Evolutionary conservation across 768 basidiomycete genomes (phyloP), one percentile per base, ranked within the genome.

Genomic region (Rhodosporidiobolus sp.): DNA sequence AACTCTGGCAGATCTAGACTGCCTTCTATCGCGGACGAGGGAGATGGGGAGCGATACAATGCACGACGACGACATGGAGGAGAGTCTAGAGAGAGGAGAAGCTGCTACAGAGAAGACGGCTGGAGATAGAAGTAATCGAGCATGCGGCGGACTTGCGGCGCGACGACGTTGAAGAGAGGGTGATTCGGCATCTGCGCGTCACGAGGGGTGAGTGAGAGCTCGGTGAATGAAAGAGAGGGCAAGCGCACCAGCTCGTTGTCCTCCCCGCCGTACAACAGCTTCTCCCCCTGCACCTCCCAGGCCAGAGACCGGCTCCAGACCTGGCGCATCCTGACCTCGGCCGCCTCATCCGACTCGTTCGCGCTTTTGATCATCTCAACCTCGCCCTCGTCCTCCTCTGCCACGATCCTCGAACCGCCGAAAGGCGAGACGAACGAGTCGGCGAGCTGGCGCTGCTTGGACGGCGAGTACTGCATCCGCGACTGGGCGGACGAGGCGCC

Each of bases 401-500:
- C 45, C 14, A 34, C 14, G 6, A 59, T 28, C 20, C 53, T n/a
- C 28, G 59, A 28, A 26, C 38, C 24, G 10, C 38, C 50, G 19
- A 73, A 72, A 14, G 69, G 72, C 26, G 64, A 56, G 58, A 53
- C n/a, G 70, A 74, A 49, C 53, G 60, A 20, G 63, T 66, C 50
- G 76, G 76, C 59, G 71, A 87, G 74, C 54, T 80, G 79, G 9
- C 79, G 77, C 11, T 79, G 80, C 43, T 83, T 79, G 5, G 80
- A 63, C 0, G 80, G 75, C 0, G 87, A 86, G 1, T 85, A 86
- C 49, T 80, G 82, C 1, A 94, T 85, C 53, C 84, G 86, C 74
- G 97, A 93, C 78, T 98, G 96, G 0, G 95, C 91, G 0, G 87
- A 84, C 0, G 95, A 92, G 26, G 96, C 85, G 20, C 96, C 96